Evolutionary conservation across 2,329 filamentous ascomycete genomes (phyloP).

Genomic region (Aureobasidium sp.): DNA sequence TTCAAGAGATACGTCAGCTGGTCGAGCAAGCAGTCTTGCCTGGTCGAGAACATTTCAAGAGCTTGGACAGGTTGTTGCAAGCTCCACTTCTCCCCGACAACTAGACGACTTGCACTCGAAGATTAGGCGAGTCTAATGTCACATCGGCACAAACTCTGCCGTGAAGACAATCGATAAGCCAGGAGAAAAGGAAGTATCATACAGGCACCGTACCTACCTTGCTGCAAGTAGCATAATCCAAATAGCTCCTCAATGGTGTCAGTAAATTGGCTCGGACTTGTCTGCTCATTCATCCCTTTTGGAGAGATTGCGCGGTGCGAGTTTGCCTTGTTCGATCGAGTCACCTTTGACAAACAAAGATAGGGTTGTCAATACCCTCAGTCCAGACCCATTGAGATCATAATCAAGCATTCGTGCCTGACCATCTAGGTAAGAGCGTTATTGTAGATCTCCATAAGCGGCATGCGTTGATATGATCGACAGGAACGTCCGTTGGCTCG

Average conservation of each 20-base stretch:
- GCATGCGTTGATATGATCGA: neutral
- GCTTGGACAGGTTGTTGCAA: too few relatives aligned
- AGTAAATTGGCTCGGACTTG: too few relatives aligned
- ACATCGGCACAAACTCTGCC: too few relatives aligned
- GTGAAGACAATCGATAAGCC: too few relatives aligned
- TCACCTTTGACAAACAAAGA: neutral
- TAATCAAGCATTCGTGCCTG: neutral
- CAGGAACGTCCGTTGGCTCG: slow-evolving; percentile 5
- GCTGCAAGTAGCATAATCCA: too few relatives aligned
- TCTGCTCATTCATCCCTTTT: too few relatives aligned
- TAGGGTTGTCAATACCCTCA: neutral
- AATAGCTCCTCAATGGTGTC: too few relatives aligned
- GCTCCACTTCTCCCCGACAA: neutral
- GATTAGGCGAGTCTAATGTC: too few relatives aligned
- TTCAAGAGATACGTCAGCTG: neutral
- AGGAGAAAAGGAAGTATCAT: neutral
- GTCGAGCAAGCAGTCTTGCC: neutral
- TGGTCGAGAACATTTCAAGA: neutral
- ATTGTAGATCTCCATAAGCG: neutral
- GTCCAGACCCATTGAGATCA: neutral
- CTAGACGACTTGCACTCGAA: too few relatives aligned
- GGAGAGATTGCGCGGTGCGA: neutral
- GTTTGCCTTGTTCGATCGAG: neutral
- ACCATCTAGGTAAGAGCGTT: neutral
- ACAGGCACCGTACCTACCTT: too few relatives aligned